Conservation (phyloP, 2,329 filamentous ascomycete genomes). For the Daldinia sp. region DNA sequence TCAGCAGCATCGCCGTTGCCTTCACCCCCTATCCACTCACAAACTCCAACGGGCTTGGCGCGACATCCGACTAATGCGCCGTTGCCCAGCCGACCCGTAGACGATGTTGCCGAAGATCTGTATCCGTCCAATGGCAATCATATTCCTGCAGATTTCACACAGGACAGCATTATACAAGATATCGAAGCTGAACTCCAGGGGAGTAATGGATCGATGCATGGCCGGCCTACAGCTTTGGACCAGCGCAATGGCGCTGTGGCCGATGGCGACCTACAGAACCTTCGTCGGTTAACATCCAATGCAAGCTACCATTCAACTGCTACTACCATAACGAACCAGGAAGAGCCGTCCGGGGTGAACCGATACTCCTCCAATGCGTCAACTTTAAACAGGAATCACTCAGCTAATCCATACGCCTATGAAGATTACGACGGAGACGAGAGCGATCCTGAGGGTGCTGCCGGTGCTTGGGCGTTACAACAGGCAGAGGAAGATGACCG, state of each 20-base stretch:
- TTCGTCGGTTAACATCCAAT: constrained; percentile 52
- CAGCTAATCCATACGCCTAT: constrained; percentile 48
- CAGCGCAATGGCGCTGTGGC: constrained; percentile 56
- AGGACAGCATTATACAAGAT: constrained; percentile 65
- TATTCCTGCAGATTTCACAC: constrained; percentile 50
- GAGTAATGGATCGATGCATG: constrained; percentile 50
- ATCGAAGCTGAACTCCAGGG: constrained; percentile 63
- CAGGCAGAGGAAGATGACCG: constrained; percentile 83
- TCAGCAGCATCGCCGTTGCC: constrained; percentile 59
- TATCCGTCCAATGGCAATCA: constrained; percentile 52
- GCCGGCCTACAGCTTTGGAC: constrained; percentile 49
- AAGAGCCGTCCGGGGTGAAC: constrained; percentile 49
- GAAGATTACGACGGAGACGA: constrained; percentile 69
- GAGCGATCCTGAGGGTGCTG: constrained; percentile 86
- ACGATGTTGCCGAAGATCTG: constrained; percentile 53
- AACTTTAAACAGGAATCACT: constrained; percentile 49
- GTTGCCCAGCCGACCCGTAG: constrained; percentile 62
- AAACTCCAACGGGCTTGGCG: constrained; percentile 57
- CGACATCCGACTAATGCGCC: constrained; percentile 68
- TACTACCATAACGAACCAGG: constrained; percentile 53
- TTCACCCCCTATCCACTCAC: constrained; percentile 54
- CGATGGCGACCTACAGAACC: constrained; percentile 56
- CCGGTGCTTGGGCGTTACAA: constrained; percentile 83
- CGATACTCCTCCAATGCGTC: constrained; percentile 54
- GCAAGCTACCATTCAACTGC: constrained; percentile 58